Evolutionary conservation across 2,329 filamentous ascomycete species (phyloP), one percentile per base, ranked within the genome.

Genomic region (Dactylellina cionopaga): DNA sequence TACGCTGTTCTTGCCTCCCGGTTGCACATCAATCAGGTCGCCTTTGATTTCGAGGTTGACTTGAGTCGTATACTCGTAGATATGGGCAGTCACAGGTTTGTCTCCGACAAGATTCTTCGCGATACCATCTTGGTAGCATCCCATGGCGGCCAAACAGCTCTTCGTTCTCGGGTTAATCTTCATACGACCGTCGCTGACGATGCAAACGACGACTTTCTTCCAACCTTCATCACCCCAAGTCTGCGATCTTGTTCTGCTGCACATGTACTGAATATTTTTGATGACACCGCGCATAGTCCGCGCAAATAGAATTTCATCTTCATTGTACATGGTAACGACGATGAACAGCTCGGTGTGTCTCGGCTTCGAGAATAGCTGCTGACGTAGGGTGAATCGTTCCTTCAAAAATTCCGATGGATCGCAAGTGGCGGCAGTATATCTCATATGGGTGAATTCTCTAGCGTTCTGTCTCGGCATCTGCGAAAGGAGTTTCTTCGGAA

Each of bases 241-340:
- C 82, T 96, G 96, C 82, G 92, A 96, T 80, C 90, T 92, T 46
- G 89, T 92, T 52, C 94, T 88, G 72, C 91, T 92, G 81, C 95
- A 97, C 91, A 99, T 97, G 84, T 94, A 93, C 80, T 97, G 94
- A 76, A 99, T 92, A 80, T 99, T 99, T 83, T 99, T 98, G 84
- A 98, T 94, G 3, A 99, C 92, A 80, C 95, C 95, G 52, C 89
- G 91, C 92, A 99, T 92, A 3, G 95, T 98, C 41, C 95, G 89
- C 22, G 95, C 92, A 79, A 99, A 97, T 70, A 97, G 84, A 75
- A 98, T 89, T 77, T 99, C 95, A 80, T 99, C 94, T 79, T 99
- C 95, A 79, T 99, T 99, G 83, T 99, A 99, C 88, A 90, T 90
- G 33, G 89, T 91, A 55, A 91, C 84, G 10, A 87, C 88, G 74